Percentiles rank a stretch among this genome's conserved stretches.
Evolutionary conservation across 306 rosid species (phyloP).

Genomic region (Luffa acutangula): DNA sequence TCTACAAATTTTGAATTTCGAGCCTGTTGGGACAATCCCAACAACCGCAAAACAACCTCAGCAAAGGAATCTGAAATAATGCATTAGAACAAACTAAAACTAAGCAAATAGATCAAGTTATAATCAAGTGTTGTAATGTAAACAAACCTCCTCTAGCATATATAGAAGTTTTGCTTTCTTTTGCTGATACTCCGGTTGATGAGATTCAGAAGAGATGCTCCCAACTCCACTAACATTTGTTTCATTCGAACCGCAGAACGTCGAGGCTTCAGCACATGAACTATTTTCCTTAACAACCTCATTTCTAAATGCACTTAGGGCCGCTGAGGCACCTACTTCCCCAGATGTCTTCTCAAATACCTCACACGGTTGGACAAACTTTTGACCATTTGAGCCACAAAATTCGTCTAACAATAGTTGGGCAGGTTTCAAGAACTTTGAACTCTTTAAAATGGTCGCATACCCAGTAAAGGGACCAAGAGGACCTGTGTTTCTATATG

Average conservation of each 20-base stretch:
- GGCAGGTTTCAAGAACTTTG: slow-evolving; percentile 67
- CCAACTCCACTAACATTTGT: slow-evolving; percentile 30
- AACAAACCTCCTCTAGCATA: slow-evolving; percentile 91
- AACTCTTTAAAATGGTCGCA: slow-evolving; percentile 71
- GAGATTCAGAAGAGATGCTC: slow-evolving; percentile 32
- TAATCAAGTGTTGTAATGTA: not conserved
- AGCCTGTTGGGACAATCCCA: not conserved
- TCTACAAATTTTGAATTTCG: not conserved
- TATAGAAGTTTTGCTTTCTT: slow-evolving; percentile 65
- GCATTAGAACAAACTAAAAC: not conserved
- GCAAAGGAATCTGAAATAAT: not conserved
- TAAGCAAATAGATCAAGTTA: not conserved
- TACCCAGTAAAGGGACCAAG: slow-evolving; percentile 97
- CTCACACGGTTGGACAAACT: slow-evolving; percentile 12
- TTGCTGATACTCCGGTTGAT: slow-evolving; percentile 51
- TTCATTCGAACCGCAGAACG: slow-evolving; percentile 35
- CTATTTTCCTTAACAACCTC: slow-evolving; percentile 20
- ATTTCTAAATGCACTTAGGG: slow-evolving; percentile 21
- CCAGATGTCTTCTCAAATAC: slow-evolving; percentile 30
- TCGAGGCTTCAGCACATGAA: slow-evolving; percentile 43
- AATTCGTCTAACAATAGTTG: slow-evolving; percentile 61
- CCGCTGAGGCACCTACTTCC: slow-evolving; percentile 30
- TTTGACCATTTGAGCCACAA: slow-evolving; percentile 25
- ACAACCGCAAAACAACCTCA: not conserved
- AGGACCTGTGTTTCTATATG: slow-evolving; percentile 57